phyloP scores from a whole-genome alignment of 805 yeast genomes.

The Clavispora santaluciae region DNA sequence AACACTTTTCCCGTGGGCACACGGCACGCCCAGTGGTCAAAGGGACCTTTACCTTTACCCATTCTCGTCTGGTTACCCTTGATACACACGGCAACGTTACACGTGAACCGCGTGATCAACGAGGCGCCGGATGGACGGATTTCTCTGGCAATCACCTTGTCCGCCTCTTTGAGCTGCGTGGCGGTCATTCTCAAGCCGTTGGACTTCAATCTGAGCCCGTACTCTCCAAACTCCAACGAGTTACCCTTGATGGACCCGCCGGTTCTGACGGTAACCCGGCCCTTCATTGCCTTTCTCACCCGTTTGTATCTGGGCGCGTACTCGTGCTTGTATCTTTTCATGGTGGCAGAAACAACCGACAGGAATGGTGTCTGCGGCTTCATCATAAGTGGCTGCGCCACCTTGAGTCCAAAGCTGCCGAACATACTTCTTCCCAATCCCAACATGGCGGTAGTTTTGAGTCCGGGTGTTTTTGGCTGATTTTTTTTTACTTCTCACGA shows the following conservation, averaged over 20 bases:
- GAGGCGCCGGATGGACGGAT: slow-evolving; percentile 75
- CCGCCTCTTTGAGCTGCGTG: slow-evolving; percentile 86
- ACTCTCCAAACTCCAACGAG: slow-evolving; percentile 71
- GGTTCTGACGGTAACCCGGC: slow-evolving; percentile 87
- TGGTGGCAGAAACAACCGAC: slow-evolving; percentile 4
- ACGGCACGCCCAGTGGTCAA: slow-evolving; percentile 95
- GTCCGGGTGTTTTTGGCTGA: background rate
- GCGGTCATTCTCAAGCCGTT: slow-evolving; percentile 86
- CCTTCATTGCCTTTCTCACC: slow-evolving; percentile 79
- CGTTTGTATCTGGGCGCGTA: slow-evolving; percentile 71
- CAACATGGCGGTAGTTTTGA: slow-evolving; percentile 5
- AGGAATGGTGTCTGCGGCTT: background rate
- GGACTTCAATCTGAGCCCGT: slow-evolving; percentile 82
- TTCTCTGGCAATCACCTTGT: slow-evolving; percentile 75
- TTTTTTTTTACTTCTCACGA: background rate
- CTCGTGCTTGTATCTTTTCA: slow-evolving; percentile 53
- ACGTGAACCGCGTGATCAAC: slow-evolving; percentile 73
- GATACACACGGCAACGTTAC: slow-evolving; percentile 85
- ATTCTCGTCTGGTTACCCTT: slow-evolving; percentile 99
- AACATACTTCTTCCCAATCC: slow-evolving; percentile 4
- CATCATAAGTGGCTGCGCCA: background rate
- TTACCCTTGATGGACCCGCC: slow-evolving; percentile 94
- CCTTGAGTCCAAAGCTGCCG: slow-evolving; percentile 1
- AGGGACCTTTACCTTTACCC: slow-evolving; percentile 99
- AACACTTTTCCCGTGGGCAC: slow-evolving; percentile 93